Conservation (phyloP, 352 stramenopile species). For the Pythium sp. region DNA sequence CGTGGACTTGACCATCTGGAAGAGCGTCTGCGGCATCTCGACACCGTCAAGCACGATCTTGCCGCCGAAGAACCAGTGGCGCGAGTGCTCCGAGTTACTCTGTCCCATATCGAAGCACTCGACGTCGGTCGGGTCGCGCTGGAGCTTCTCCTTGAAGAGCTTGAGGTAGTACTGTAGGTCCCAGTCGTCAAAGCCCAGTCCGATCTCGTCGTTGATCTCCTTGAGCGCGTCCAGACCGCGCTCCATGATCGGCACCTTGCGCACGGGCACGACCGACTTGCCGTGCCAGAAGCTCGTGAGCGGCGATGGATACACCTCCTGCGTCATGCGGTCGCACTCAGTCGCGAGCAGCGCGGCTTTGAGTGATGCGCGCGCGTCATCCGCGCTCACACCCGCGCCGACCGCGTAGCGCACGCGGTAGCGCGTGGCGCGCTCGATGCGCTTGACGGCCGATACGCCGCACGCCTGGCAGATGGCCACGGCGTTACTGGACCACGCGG, state of each 20-base stretch:
- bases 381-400: background rate
- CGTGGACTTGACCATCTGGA: conserved; percentile 99
- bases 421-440: conserved; percentile 93
- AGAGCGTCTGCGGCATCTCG: conserved; percentile 96
- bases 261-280: conserved; percentile 80
- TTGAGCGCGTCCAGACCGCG: conserved; percentile 93
- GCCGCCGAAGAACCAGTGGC: conserved; percentile 99
- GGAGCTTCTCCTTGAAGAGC: conserved; percentile 97
- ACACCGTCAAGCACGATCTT: conserved; percentile 98
- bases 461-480: conserved; percentile 96
- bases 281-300: conserved; percentile 90
- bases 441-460: conserved; percentile 84
- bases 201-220: conserved; percentile 93
- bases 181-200: conserved; percentile 98
- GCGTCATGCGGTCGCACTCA: conserved; percentile 97
- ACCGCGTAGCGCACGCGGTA: conserved; percentile 82
- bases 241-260: conserved; percentile 93
- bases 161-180: conserved; percentile 98
- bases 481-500: conserved; percentile 98
- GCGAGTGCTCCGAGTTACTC: conserved; percentile 98
- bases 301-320: conserved; percentile 92
- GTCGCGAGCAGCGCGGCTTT: conserved; percentile 58
- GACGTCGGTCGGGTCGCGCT: conserved; percentile 97
- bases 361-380: conserved; percentile 38
- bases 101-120: conserved; percentile 99